These are phyloP conservation scores for Ascochyta viciae-villosae DNA, from an alignment of 2,329 filamentous ascomycete genomes.

Conservation along the genomic window DNA sequence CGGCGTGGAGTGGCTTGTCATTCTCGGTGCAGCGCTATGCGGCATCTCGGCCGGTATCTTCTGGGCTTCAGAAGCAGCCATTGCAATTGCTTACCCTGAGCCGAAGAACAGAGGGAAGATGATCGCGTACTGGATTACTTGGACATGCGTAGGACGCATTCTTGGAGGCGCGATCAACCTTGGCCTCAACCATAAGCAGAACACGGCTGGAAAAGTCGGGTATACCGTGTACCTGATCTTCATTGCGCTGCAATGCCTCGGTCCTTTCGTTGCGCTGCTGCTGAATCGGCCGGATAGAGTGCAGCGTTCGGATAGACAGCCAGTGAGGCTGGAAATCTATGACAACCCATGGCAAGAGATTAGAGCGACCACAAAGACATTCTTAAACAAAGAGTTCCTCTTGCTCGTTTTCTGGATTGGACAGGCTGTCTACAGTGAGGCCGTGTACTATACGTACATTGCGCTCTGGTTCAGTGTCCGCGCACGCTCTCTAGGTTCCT, in stretches of 20 bases:
- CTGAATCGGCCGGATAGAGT: conserved; percentile 56
- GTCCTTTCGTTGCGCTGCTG: conserved; percentile 53
- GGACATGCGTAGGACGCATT: conserved; percentile 60
- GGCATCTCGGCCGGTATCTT: conserved; percentile 24
- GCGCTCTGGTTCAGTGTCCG: conserved; percentile 61
- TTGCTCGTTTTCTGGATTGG: conserved; percentile 51
- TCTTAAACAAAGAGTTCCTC: conserved; percentile 55
- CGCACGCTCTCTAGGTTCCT: conserved; percentile 54
- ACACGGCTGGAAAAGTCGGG: conserved; percentile 53
- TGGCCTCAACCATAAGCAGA: conserved; percentile 55
- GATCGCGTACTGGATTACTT: conserved; percentile 59
- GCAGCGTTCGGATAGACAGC: conserved; percentile 49
- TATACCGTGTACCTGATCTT: conserved; percentile 50
- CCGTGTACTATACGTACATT: conserved; percentile 53
- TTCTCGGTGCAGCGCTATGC: conserved; percentile 21
- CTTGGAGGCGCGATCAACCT: conserved; percentile 60
- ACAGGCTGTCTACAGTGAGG: conserved; percentile 15
- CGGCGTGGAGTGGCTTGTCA: conserved; percentile 22
- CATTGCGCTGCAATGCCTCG: conserved; percentile 56
- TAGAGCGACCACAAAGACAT: conserved; percentile 9
- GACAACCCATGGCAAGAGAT: conserved; percentile 43
- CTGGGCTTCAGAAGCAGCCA: conserved; percentile 23
- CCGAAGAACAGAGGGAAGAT: conserved; percentile 7
- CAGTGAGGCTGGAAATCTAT: conserved; percentile 48
- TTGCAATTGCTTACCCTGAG: conserved; percentile 21